phyloP scores from a whole-genome alignment of 345 rosid genomes.

The Gynandropsis gynandra region DNA sequence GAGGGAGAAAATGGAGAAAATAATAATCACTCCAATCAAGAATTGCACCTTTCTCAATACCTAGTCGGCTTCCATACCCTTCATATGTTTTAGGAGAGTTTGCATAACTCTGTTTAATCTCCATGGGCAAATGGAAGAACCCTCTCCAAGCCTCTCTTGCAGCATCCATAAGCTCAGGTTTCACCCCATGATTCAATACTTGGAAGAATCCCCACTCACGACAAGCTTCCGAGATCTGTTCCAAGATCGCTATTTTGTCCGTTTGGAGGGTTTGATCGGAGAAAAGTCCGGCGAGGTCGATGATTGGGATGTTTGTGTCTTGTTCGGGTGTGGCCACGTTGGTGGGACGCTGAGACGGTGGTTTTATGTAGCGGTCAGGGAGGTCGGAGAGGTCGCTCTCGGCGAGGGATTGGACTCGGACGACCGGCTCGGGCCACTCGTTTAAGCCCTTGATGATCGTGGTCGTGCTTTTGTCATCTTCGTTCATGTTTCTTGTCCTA shows the following conservation, averaged over 20 bases:
- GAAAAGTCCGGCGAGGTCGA: slow-evolving; percentile 49
- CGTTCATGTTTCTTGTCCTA: too few species aligned
- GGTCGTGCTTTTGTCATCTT: too few species aligned
- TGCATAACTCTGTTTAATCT: slow-evolving; percentile 50
- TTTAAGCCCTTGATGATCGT: neutral
- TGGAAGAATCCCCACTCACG: slow-evolving; percentile 93
- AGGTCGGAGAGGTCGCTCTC: slow-evolving; percentile 40
- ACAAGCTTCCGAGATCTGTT: slow-evolving; percentile 46
- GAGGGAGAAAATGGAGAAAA: slow-evolving; percentile 67
- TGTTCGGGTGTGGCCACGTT: slow-evolving; percentile 5
- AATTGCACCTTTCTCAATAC: slow-evolving; percentile 73
- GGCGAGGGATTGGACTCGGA: slow-evolving; percentile 85
- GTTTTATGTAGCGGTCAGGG: slow-evolving; percentile 75
- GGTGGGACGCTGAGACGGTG: slow-evolving; percentile 23
- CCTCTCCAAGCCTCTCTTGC: slow-evolving; percentile 62
- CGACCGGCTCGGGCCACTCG: slow-evolving; percentile 94
- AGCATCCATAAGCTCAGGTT: slow-evolving; percentile 51
- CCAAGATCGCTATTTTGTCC: slow-evolving; percentile 17
- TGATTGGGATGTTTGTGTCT: slow-evolving; percentile 55
- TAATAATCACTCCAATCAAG: slow-evolving; percentile 98
- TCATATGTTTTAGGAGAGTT: slow-evolving; percentile 80
- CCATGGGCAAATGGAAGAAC: slow-evolving; percentile 71
- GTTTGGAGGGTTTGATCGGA: slow-evolving; percentile 12
- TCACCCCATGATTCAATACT: slow-evolving; percentile 75
- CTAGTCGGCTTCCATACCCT: slow-evolving; percentile 88